Evolutionary conservation across 2,329 filamentous ascomycete genomes (phyloP), one percentile per base, ranked within the genome.

Genomic region (Xylaria sp.): DNA sequence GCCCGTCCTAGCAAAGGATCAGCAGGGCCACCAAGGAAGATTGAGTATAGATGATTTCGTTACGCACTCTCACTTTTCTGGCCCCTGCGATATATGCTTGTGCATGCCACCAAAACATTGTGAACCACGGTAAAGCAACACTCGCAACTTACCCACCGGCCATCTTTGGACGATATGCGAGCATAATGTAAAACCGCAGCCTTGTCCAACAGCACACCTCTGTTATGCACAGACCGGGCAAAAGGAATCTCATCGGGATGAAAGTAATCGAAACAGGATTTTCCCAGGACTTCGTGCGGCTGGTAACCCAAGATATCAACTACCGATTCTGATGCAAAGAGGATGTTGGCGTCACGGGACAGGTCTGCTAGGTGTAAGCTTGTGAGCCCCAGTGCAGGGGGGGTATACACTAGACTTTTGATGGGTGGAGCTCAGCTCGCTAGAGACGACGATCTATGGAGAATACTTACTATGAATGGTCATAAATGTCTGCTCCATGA

Each of bases 71-170:
- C 86, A 73, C 91, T 94, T 75, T 87, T 90, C 69, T 85, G 84
- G 27, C 89, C 89, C 61, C 85, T 83, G 59, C 85, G 84, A 77
- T 96, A 96, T 69, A 96, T 86, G 75, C 91, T 94, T 13, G 90
- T 95, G 75, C 92, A 94, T 45, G 92, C 92, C 55, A 96, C 92
- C 79, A 97, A 83, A 25, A 96, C 92, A 84, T 96, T 91, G 78
- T 96, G 92, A 49, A 96, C 93, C 47, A 96, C 85, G 5, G 93
- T 96, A 77, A 96, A 97, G 78, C 93, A 94, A 79, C 92, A 96
- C 80, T 97, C 93, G 79, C 92, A 96, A 69, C 87, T 89, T 44
- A 95, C 82, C 89, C 91, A 96, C 61, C 85, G 82, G 17, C 91
- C 92, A 73, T 90, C 82, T 51, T 85, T 88, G 63, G 91, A 87